phyloP scores from a whole-genome alignment of 2,329 filamentous ascomycete genomes.

The Colletotrichum cuscutae region DNA sequence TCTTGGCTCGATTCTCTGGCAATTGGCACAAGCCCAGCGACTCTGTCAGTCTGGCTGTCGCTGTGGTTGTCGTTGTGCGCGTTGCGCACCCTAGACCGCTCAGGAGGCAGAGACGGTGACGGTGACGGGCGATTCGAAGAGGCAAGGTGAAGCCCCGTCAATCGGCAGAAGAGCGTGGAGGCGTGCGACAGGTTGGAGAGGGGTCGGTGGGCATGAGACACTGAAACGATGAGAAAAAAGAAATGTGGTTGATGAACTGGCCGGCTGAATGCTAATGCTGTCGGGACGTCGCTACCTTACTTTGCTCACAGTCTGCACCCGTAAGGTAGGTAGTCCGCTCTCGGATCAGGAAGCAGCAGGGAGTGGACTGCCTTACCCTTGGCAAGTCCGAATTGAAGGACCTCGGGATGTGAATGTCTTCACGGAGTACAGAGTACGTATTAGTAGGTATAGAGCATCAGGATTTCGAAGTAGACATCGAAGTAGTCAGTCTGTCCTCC shows the following conservation, averaged over 20 bases:
- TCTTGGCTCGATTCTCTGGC: not conserved
- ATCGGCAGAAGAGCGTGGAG: not conserved
- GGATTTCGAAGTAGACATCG: not conserved
- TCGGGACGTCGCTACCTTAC: not conserved
- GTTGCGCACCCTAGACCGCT: not conserved
- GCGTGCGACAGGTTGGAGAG: not conserved
- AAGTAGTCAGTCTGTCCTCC: too few relatives aligned
- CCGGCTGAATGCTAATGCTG: not conserved
- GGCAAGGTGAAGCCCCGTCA: not conserved
- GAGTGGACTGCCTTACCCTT: not conserved
- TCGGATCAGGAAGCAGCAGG: not conserved
- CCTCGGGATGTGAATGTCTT: not conserved
- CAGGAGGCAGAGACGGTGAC: not conserved
- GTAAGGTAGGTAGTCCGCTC: not conserved
- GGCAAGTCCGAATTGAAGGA: not conserved
- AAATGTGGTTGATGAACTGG: not conserved
- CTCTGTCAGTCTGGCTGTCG: not conserved
- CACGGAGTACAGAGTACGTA: not conserved
- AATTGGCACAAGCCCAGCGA: not conserved
- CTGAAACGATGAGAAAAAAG: not conserved
- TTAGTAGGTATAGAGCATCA: too few relatives aligned
- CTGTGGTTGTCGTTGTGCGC: not conserved
- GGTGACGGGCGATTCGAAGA: not conserved
- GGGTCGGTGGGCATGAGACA: not conserved
- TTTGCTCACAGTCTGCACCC: not conserved